Percentiles rank a stretch among this genome's conserved stretches.
Conservation (phyloP, 2,329 filamentous ascomycete species). For the Stagonosporopsis tanaceti region DNA sequence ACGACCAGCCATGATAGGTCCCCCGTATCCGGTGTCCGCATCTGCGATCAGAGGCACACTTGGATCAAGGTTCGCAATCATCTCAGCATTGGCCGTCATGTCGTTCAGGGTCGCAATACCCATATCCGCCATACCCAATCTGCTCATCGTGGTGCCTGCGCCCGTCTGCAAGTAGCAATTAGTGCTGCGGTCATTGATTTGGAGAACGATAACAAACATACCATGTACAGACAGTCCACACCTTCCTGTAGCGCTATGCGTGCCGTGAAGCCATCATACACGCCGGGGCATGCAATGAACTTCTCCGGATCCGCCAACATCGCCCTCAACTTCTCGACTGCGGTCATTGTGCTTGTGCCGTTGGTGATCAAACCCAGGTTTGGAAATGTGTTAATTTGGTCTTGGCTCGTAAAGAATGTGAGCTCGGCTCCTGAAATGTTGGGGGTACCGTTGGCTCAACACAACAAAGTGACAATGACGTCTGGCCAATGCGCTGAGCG, state of each 20-base stretch:
- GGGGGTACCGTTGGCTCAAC: slow-evolving; percentile 8
- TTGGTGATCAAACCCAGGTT: slow-evolving; percentile 21
- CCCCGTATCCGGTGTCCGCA: slow-evolving; percentile 65
- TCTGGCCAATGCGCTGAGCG: background rate
- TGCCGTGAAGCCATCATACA: slow-evolving; percentile 73
- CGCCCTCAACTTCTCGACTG: slow-evolving; percentile 41
- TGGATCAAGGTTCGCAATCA: slow-evolving; percentile 68
- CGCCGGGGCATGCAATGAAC: slow-evolving; percentile 67
- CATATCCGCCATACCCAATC: slow-evolving; percentile 69
- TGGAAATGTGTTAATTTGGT: background rate
- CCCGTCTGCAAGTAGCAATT: slow-evolving; percentile 59
- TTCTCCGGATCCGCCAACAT: slow-evolving; percentile 44
- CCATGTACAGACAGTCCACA: slow-evolving; percentile 74
- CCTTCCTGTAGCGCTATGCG: slow-evolving; percentile 69
- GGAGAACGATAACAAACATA: slow-evolving; percentile 41
- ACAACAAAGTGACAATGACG: slow-evolving; percentile 4
- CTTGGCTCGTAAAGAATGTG: background rate
- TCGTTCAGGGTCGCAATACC: slow-evolving; percentile 68
- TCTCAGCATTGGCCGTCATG: slow-evolving; percentile 69
- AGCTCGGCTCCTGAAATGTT: slow-evolving; percentile 2
- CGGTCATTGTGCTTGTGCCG: slow-evolving; percentile 27
- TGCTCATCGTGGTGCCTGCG: slow-evolving; percentile 67
- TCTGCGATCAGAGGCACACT: slow-evolving; percentile 67
- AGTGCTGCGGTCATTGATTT: background rate
- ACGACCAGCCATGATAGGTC: slow-evolving; percentile 56